Base-by-base conservation (phyloP, 2,329 filamentous ascomycete genomes). In the Podosphaera leucotricha region DNA sequence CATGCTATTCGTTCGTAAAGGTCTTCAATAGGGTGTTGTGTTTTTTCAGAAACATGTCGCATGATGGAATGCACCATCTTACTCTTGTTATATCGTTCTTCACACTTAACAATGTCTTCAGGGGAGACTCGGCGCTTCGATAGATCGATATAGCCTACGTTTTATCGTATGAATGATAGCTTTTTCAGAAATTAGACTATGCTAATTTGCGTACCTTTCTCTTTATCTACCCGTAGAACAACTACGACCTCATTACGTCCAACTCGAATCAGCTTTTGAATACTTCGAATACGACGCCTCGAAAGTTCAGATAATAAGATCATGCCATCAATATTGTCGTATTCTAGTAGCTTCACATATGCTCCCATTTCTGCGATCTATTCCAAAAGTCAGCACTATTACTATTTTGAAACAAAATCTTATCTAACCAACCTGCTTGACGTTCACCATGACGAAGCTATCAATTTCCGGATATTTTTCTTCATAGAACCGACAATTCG, bases 271-370 rank as follows among this genome's bases (percentile, higher is more conserved):
- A 98, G 79, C 67, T 98, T 98, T 65, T 98, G 92, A 58, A 98
- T 98, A 72, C 77, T 85, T 69, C 90, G 72, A 59, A 98, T 98
- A 79, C 90, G 90, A 74, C 90, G 76, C 71, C 90, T 77, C 47
- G 92, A 98, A 51, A 98, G 75, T 66, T 98, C 90, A 57, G 84
- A 93, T 53, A 98, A 83, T 53, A 98, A 70, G 59, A 98, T 98
- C 92, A 98, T 98, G 75, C 90, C 90, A 62, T 98, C 92, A 59
- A 98, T 98, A 67, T 95, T 94, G 66, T 98, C 90, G 66, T 98
- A 98, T 68, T 98, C 90, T 56, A 98, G 79, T 46, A 98, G 78
- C 68, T 98, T 98, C 60, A 98, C 92, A 63, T 98, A 98, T 57
- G 92, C 90, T 63, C 90, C 90, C 92, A 98, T 98, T 66, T 98